Percentiles rank a stretch among this genome's conserved stretches.
Evolutionary conservation across 2,329 filamentous ascomycete species (phyloP).

Genomic region (Colletotrichum gloeosporioides): DNA sequence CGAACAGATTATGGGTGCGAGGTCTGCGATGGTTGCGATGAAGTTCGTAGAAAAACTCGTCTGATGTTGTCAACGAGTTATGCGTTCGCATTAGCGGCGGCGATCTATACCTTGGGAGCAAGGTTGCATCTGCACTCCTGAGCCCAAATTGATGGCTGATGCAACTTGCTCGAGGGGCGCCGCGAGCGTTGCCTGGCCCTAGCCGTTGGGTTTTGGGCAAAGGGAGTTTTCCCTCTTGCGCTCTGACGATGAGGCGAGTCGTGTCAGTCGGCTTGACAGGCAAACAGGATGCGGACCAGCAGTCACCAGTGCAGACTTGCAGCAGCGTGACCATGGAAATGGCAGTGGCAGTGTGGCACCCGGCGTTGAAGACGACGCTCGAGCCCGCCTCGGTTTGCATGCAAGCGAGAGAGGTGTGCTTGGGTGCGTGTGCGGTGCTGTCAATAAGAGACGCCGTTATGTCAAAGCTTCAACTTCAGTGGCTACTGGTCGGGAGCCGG

Average conservation of each 20-base stretch:
- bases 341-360: background rate
- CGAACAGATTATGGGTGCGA: background rate
- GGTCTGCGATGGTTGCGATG: background rate
- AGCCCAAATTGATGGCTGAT: background rate
- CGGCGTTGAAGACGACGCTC: slow-evolving; percentile 16
- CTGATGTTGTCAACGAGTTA: background rate
- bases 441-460: slow-evolving; percentile 15
- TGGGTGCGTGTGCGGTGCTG: slow-evolving; percentile 1
- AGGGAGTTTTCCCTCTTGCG: background rate
- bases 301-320: background rate
- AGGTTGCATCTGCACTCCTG: background rate
- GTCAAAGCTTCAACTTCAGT: slow-evolving; percentile 15
- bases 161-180: background rate
- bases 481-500: background rate
- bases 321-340: background rate
- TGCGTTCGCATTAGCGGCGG: slow-evolving; percentile 7
- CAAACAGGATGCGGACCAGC: background rate
- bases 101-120: background rate
- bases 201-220: background rate
- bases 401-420: slow-evolving; percentile 11
- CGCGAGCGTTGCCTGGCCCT: background rate
- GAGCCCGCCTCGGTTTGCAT: slow-evolving; percentile 1
- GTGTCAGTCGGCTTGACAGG: background rate
- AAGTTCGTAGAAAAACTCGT: background rate
- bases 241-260: slow-evolving; percentile 5